Evolutionary conservation across 371 early-diverging fungal genomes (phyloP), one percentile per base, ranked within the genome.

Genomic region (Saksenaea oblongispora): DNA sequence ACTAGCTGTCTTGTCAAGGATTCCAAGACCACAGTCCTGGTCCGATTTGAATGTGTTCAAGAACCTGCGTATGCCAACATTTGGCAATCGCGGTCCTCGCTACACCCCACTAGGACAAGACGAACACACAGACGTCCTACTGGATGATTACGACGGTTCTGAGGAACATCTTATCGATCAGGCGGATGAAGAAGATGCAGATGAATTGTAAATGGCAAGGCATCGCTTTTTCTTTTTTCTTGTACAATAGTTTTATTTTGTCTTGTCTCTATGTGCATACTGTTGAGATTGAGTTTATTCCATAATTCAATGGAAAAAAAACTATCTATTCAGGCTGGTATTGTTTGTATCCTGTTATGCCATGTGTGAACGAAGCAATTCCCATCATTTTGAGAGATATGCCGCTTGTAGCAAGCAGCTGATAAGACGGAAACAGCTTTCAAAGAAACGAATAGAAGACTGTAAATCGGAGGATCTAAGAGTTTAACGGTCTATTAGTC

Each of bases 81-180:
- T 76, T 61, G 31, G 65, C 58, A 22, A 66, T 26, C 47, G 69
- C n/a, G 64, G 70, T 17, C 58, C 58, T 51, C 54, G 54, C 15
- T 82, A 82, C 41, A 76, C 66, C 41, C 69, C 76, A 13, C 61
- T 82, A 13, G 74, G 71, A n/a, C 83, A 82, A 51, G 83, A 82
- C 55, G 83, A 82, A 39, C 73, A 76, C 28, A 65, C 78, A 0
- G 78, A 74, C 51, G 82, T 82, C 10, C 55, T 82, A 39, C 61
- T 82, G 64, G 77, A 82, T 44, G 82, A 82, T 54, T 82, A 82
- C 54, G 83, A 79, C 59, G 78, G 76, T 5, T 75, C 74, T 39
- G 74, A 74, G 60, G 76, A 69, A 34, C 73, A 74, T 56, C 47
- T 80, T 24, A 70, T 74, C 34, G 79, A 76, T 54, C 77, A 76